Percentiles rank a stretch among this genome's conserved stretches.
Conservation (phyloP, 2,329 filamentous ascomycete genomes). For the Fusarium dimerum region DNA sequence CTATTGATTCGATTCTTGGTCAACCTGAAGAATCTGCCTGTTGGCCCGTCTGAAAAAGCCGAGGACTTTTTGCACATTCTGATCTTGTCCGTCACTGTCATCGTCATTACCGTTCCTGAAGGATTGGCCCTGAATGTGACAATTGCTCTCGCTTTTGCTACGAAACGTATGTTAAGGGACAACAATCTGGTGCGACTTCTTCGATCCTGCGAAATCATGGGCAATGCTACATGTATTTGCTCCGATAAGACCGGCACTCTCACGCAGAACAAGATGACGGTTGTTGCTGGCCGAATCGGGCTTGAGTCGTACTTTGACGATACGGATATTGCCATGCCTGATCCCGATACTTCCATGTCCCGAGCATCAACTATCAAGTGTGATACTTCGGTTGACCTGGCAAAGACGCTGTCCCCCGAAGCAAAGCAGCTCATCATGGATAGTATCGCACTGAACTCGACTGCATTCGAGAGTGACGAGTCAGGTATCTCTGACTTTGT, state of each 20-base stretch:
- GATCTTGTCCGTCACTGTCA: slow-evolving; percentile 58
- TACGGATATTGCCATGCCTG: slow-evolving; percentile 24
- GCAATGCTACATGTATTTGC: slow-evolving; percentile 63
- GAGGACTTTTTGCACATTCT: slow-evolving; percentile 60
- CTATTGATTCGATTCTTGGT: slow-evolving; percentile 43
- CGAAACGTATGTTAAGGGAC: slow-evolving; percentile 63
- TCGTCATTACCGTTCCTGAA: slow-evolving; percentile 62
- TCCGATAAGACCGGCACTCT: slow-evolving; percentile 68
- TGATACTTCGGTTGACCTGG: slow-evolving; percentile 31
- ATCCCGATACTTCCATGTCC: slow-evolving; percentile 21
- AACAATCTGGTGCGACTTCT: slow-evolving; percentile 63
- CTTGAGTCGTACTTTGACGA: slow-evolving; percentile 39
- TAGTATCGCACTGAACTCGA: slow-evolving; percentile 50
- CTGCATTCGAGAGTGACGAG: slow-evolving; percentile 52
- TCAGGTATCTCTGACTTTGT: slow-evolving; percentile 42
- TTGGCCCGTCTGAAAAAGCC: slow-evolving; percentile 50
- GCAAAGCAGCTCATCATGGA: slow-evolving; percentile 40
- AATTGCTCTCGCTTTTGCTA: slow-evolving; percentile 62
- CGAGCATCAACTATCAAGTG: slow-evolving; percentile 23
- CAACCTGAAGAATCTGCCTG: slow-evolving; percentile 35
- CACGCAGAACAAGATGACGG: slow-evolving; percentile 64
- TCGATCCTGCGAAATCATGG: slow-evolving; percentile 64
- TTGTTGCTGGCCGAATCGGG: slow-evolving; percentile 58
- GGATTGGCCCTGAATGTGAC: slow-evolving; percentile 62
- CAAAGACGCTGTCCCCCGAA: slow-evolving; percentile 34